A percentile compares a stretch with the other conserved stretches of the same genome.
Conservation (phyloP, 2,329 filamentous ascomycete genomes). For the Colletotrichum sp. region DNA sequence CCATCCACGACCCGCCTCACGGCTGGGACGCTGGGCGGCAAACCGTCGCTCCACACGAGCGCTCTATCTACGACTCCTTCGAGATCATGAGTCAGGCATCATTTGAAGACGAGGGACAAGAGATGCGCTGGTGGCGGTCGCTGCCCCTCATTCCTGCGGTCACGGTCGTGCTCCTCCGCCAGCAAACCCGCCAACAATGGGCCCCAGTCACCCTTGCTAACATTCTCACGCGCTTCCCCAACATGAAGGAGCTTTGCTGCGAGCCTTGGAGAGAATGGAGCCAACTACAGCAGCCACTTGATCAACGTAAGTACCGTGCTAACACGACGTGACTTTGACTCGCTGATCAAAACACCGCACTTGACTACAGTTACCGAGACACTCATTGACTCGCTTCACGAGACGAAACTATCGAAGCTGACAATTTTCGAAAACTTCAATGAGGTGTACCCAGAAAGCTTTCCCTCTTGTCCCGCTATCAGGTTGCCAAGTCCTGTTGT, state of each 20-base stretch:
- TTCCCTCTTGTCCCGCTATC: slow-evolving; percentile 16
- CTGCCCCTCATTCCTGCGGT: slow-evolving; percentile 38
- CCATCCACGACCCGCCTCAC: slow-evolving; percentile 26
- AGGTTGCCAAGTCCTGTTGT: slow-evolving; percentile 27
- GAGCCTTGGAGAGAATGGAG: slow-evolving; percentile 42
- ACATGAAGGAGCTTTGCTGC: slow-evolving; percentile 40
- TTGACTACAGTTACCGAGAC: slow-evolving; percentile 25
- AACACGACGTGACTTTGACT: slow-evolving; percentile 12
- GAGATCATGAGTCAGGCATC: slow-evolving; percentile 33
- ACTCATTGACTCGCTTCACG: slow-evolving; percentile 31
- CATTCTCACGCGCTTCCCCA: slow-evolving; percentile 38
- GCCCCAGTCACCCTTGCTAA: slow-evolving; percentile 32
- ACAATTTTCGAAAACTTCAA: slow-evolving; percentile 41
- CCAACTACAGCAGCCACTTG: slow-evolving; percentile 24
- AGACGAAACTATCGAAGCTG: slow-evolving; percentile 30
- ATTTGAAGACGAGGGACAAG: slow-evolving; percentile 29
- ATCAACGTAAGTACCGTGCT: slow-evolving; percentile 31
- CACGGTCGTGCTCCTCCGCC: slow-evolving; percentile 37
- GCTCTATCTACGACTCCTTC: slow-evolving; percentile 27
- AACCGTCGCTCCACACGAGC: slow-evolving; percentile 17
- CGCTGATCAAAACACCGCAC: slow-evolving; percentile 23
- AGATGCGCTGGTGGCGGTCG: slow-evolving; percentile 35
- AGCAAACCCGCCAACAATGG: slow-evolving; percentile 41
- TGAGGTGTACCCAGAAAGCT: slow-evolving; percentile 30
- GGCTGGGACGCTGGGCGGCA: slow-evolving; percentile 32